A percentile compares a stretch with the other conserved stretches of the same genome.
Conservation (phyloP, 1,139 yeast genomes). For the Candida sp. region DNA sequence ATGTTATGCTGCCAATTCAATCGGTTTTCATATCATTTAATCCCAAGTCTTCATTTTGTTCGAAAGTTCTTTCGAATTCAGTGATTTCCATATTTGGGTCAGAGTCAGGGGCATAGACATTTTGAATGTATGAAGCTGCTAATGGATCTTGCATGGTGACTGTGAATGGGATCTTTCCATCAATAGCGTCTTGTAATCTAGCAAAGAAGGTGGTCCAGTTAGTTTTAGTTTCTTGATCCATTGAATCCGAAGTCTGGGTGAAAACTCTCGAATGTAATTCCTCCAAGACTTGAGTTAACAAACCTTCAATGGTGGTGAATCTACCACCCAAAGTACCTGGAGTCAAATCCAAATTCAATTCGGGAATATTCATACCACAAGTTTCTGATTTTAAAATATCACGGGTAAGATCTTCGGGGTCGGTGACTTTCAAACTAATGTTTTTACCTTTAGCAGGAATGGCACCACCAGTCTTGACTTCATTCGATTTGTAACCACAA, state of each 20-base stretch:
- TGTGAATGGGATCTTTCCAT: slow-evolving; percentile 82
- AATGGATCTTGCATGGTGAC: slow-evolving; percentile 90
- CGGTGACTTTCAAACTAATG: slow-evolving; percentile 74
- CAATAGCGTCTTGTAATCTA: slow-evolving; percentile 74
- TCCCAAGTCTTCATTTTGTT: slow-evolving; percentile 92
- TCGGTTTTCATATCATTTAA: slow-evolving; percentile 70
- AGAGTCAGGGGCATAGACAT: slow-evolving; percentile 95
- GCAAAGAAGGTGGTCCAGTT: slow-evolving; percentile 84
- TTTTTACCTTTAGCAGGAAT: slow-evolving; percentile 84
- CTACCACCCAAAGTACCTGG: slow-evolving; percentile 99
- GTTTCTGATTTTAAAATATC: slow-evolving; percentile 95
- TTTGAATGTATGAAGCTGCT: slow-evolving; percentile 94
- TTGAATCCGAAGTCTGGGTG: slow-evolving; percentile 85
- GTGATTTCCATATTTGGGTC: slow-evolving; percentile 95
- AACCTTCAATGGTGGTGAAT: slow-evolving; percentile 95
- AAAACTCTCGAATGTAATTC: slow-evolving; percentile 86
- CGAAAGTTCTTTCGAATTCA: slow-evolving; percentile 82
- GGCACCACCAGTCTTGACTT: slow-evolving; percentile 98
- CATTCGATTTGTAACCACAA: slow-evolving; percentile 97
- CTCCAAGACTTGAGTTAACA: slow-evolving; percentile 82
- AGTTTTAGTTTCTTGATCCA: slow-evolving; percentile 71
- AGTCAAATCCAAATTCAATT: slow-evolving; percentile 83
- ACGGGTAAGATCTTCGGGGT: slow-evolving; percentile 90
- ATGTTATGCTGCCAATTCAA: slow-evolving; percentile 8
- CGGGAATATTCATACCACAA: slow-evolving; percentile 84